A percentile compares a stretch with the other conserved stretches of the same genome.
Evolutionary conservation across 1,284 basidiomycete genomes (phyloP).

Genomic region (Takashimella tepidaria): DNA sequence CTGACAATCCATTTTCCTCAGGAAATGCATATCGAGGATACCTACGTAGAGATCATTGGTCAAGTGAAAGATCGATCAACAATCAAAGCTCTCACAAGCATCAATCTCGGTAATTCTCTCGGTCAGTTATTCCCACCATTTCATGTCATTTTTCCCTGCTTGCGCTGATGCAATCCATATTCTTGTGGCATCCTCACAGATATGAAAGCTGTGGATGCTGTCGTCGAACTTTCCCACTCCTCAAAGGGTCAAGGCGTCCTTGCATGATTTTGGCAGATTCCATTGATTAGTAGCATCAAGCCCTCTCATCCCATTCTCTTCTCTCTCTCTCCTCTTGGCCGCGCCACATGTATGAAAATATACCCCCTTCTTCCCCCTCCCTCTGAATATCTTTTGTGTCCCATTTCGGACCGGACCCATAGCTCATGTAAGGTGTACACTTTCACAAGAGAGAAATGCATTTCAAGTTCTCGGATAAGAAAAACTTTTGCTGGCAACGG

Average conservation of each 20-base stretch:
- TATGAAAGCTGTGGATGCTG: constrained; percentile 40
- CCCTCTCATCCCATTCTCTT: too few relatives aligned
- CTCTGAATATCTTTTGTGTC: too few relatives aligned
- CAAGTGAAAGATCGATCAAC: constrained; percentile 58
- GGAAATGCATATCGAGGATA: constrained; percentile 54
- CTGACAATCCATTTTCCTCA: constrained; percentile 27
- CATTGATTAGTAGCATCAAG: too few relatives aligned
- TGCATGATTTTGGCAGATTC: too few relatives aligned
- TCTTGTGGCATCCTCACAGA: constrained; percentile 13
- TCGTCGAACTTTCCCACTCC: constrained; percentile 39
- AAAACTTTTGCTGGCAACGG: too few relatives aligned
- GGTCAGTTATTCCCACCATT: constrained; percentile 60
- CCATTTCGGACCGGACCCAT: too few relatives aligned
- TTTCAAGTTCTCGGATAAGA: too few relatives aligned
- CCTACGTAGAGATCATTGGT: constrained; percentile 71
- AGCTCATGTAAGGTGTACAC: too few relatives aligned
- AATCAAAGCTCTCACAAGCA: constrained; percentile 59
- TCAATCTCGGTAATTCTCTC: constrained; percentile 61
- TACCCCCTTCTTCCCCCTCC: too few relatives aligned
- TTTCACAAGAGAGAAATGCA: too few relatives aligned
- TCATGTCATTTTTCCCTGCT: too few relatives aligned
- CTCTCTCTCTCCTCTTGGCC: neutral
- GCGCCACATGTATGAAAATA: too few relatives aligned
- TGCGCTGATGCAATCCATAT: neutral
- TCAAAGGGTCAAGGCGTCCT: constrained; percentile 41